These are phyloP conservation scores for Xylaria polymorpha DNA, from an alignment of 2,329 filamentous ascomycete species.

Conservation along the genomic window DNA sequence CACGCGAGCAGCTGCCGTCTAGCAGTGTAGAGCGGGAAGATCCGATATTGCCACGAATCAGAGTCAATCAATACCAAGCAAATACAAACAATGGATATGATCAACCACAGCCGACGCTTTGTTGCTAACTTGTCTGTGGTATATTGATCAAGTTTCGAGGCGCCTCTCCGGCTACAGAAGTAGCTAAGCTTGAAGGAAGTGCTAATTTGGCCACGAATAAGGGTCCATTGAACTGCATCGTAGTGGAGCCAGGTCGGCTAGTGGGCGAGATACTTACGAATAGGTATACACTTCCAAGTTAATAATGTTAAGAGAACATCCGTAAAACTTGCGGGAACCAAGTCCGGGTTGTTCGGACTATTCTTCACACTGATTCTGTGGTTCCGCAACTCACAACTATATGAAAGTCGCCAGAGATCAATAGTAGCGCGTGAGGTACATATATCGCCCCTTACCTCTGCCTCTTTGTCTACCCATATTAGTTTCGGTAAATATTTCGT, in stretches of 20 bases:
- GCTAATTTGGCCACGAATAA: constrained; percentile 36
- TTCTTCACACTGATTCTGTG: constrained; percentile 1
- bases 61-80: constrained; percentile 12
- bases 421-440: constrained; percentile 6
- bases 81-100: constrained; percentile 15
- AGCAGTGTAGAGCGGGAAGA: constrained; percentile 33
- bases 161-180: not conserved
- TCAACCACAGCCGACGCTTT: constrained; percentile 10
- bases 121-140: constrained; percentile 1
- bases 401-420: not conserved
- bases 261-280: not conserved
- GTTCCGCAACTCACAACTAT: constrained; percentile 4
- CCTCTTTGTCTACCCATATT: not conserved
- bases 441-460: too few species aligned
- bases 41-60: constrained; percentile 32
- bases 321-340: constrained; percentile 11
- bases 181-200: constrained; percentile 10
- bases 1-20: constrained; percentile 35
- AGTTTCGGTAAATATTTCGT: constrained; percentile 3
- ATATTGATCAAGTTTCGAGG: constrained; percentile 13
- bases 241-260: constrained; percentile 26
- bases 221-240: constrained; percentile 20
- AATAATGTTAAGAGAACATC: constrained; percentile 27
- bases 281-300: too few species aligned
- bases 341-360: constrained; percentile 18